Evolutionary conservation across 2,329 filamentous ascomycete genomes (phyloP).

Genomic region (Fonsecaea monophora): DNA sequence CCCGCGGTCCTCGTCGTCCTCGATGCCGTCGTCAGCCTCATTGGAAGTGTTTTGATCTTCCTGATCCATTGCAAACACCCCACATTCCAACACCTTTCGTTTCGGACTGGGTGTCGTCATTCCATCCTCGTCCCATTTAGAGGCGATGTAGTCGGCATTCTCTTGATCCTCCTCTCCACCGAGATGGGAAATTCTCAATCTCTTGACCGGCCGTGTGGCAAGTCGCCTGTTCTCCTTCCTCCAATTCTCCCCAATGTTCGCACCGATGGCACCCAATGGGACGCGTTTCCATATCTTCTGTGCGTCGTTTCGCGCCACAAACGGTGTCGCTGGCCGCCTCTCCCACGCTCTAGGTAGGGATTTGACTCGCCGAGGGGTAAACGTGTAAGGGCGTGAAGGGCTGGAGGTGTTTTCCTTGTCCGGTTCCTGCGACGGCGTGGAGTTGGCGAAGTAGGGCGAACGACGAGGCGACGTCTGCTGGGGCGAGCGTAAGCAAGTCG

Average conservation of each 20-base stretch:
- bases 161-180: constrained; percentile 34
- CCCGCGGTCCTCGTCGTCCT: not conserved
- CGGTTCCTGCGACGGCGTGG: not conserved
- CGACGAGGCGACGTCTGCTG: not conserved
- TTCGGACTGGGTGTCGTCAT: constrained; percentile 26
- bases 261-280: constrained; percentile 29
- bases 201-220: constrained; percentile 23
- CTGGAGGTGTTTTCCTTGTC: not conserved
- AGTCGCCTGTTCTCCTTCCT: constrained; percentile 38
- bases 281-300: constrained; percentile 57
- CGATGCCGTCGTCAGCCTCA: not conserved
- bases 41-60: constrained; percentile 8
- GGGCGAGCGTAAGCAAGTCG: not conserved
- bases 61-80: not conserved
- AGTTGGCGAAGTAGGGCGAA: not conserved
- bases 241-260: constrained; percentile 24
- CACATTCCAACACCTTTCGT: constrained; percentile 24
- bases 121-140: constrained; percentile 33
- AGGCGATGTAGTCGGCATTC: constrained; percentile 30
- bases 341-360: constrained; percentile 52
- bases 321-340: constrained; percentile 52
- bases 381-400: constrained; percentile 37
- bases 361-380: constrained; percentile 50
- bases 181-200: constrained; percentile 15
- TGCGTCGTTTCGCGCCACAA: constrained; percentile 48